phyloP scores from a whole-genome alignment of 2,329 filamentous ascomycete genomes.

The Aspergillus eucalypticola region DNA sequence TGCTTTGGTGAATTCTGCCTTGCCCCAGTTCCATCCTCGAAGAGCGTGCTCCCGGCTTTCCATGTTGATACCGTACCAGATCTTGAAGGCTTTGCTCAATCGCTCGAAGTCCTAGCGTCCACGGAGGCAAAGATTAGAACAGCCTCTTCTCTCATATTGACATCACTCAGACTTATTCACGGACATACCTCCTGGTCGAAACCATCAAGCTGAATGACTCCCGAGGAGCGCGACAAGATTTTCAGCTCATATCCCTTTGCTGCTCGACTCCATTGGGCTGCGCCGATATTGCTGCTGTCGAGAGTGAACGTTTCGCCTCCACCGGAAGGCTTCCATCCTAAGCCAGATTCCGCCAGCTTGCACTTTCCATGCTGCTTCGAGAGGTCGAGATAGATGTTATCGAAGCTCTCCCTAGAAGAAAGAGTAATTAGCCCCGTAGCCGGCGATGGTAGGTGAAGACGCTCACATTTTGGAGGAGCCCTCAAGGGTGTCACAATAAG shows the following conservation, averaged over 20 bases:
- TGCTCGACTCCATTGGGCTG: conserved; percentile 92
- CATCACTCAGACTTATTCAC: not conserved
- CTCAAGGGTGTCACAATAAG: conserved; percentile 7
- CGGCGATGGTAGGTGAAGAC: conserved; percentile 1
- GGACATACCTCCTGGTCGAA: conserved; percentile 75
- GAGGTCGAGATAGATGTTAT: conserved; percentile 94
- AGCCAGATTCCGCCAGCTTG: conserved; percentile 88
- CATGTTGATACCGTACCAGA: conserved; percentile 93
- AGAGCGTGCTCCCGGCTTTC: conserved; percentile 93
- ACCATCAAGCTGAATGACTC: conserved; percentile 89
- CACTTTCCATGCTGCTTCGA: conserved; percentile 91
- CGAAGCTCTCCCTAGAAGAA: conserved; percentile 77
- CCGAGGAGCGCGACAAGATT: conserved; percentile 79
- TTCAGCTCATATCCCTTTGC: conserved; percentile 92
- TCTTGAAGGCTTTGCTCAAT: conserved; percentile 89
- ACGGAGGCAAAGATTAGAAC: not conserved
- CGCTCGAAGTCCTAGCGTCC: conserved; percentile 79
- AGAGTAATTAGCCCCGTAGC: conserved; percentile 13
- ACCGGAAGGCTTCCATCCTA: conserved; percentile 89
- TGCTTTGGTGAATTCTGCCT: conserved; percentile 92
- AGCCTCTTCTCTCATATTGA: not conserved
- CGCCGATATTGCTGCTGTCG: conserved; percentile 79
- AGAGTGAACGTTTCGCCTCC: conserved; percentile 93
- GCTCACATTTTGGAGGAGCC: conserved; percentile 39
- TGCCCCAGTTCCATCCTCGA: conserved; percentile 99